These are phyloP conservation scores for Quercus suber DNA, from an alignment of 306 rosid species.

Conservation along the genomic window DNA sequence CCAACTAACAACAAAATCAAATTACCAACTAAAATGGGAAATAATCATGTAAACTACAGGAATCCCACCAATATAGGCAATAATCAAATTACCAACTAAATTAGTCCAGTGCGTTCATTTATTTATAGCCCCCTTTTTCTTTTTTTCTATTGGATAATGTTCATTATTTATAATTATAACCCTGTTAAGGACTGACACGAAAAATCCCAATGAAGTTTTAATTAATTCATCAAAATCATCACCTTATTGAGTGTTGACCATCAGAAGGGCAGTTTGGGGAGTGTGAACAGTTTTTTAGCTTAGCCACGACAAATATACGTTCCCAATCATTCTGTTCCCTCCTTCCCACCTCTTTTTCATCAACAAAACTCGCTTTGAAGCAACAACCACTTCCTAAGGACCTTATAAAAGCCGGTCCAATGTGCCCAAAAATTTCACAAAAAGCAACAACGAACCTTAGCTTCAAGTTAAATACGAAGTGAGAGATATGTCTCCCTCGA, in stretches of 20 bases:
- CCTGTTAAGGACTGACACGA: too few species aligned
- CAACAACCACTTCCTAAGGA: constrained; percentile 43
- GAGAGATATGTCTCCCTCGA: constrained; percentile 34
- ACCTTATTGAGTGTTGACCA: not conserved
- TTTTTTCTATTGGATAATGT: too few species aligned
- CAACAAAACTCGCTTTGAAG: constrained; percentile 57
- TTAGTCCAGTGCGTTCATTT: not conserved
- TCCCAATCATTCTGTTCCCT: constrained; percentile 62
- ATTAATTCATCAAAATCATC: not conserved
- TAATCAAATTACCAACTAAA: too few species aligned
- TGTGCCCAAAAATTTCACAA: constrained; percentile 30
- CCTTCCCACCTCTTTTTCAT: constrained; percentile 32
- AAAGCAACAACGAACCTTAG: constrained; percentile 11
- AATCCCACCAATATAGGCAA: too few species aligned
- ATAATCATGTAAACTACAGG: not conserved
- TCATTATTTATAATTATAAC: too few species aligned
- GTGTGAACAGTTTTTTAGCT: not conserved
- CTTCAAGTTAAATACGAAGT: constrained; percentile 21
- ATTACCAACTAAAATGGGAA: not conserved
- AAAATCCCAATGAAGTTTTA: too few species aligned
- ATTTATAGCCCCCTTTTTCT: not conserved
- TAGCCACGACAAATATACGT: constrained; percentile 12
- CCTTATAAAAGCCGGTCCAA: constrained; percentile 56
- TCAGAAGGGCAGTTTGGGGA: constrained; percentile 20
- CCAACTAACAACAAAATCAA: not conserved